phyloP scores from a whole-genome alignment of 805 yeast genomes.

The Lachancea mirantina region DNA sequence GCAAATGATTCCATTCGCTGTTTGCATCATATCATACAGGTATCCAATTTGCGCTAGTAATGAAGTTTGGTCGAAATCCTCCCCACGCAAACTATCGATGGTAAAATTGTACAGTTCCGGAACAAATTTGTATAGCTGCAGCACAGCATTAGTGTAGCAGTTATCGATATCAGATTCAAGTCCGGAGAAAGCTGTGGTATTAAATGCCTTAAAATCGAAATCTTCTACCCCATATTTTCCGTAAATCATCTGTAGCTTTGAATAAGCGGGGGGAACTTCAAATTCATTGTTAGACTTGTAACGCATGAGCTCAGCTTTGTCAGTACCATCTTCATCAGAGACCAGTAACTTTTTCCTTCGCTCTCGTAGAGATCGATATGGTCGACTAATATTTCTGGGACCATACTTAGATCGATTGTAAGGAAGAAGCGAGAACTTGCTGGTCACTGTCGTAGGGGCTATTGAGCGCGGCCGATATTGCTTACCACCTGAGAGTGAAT shows the following conservation, averaged over 20 bases:
- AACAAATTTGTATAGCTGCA: conserved; percentile 74
- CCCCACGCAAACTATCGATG: conserved; percentile 47
- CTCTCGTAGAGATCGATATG: conserved; percentile 36
- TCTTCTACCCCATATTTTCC: conserved; percentile 90
- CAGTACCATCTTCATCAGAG: conserved; percentile 14
- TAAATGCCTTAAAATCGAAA: conserved; percentile 84
- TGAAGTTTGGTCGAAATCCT: conserved; percentile 41
- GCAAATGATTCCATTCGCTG: conserved; percentile 72
- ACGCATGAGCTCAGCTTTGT: conserved; percentile 17
- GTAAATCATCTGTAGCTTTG: conserved; percentile 68
- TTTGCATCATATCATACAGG: conserved; percentile 82
- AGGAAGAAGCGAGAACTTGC: conserved; percentile 36
- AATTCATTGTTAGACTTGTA: conserved; percentile 29
- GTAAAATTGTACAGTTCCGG: conserved; percentile 66
- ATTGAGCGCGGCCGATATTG: conserved; percentile 1
- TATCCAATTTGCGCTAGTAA: conserved; percentile 79
- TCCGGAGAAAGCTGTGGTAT: conserved; percentile 68
- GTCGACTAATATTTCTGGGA: conserved; percentile 42
- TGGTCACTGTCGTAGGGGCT: conserved; percentile 19
- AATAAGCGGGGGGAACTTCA: conserved; percentile 65
- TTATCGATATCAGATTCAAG: conserved; percentile 83
- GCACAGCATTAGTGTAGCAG: conserved; percentile 65
- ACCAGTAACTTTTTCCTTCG: conserved; percentile 18
- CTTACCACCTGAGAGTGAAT: conserved; percentile 10
- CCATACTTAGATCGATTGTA: conserved; percentile 57